These are phyloP conservation scores for Malassezia caprae DNA, from an alignment of 1,284 basidiomycete genomes.

Conservation along the genomic window DNA sequence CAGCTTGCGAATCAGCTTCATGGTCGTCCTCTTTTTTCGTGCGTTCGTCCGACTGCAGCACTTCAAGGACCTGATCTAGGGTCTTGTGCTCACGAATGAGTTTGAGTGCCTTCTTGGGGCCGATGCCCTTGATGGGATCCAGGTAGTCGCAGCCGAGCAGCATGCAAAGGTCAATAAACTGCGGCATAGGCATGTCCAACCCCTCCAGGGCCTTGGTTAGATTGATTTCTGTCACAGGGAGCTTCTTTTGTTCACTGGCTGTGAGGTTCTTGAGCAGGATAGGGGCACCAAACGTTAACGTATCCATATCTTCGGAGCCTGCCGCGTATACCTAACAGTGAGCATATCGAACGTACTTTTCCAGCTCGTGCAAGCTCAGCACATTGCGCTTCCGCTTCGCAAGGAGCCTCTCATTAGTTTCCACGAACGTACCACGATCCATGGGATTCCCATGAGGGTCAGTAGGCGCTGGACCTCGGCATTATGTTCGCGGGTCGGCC, in stretches of 20 bases:
- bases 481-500: slow-evolving; percentile 90
- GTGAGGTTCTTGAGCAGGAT: slow-evolving; percentile 90
- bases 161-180: slow-evolving; percentile 93
- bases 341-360: slow-evolving; percentile 54
- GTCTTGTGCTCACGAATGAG: slow-evolving; percentile 75
- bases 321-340: slow-evolving; percentile 72
- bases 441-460: slow-evolving; percentile 91
- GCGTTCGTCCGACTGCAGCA: slow-evolving; percentile 54
- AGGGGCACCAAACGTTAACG: slow-evolving; percentile 85
- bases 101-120: slow-evolving; percentile 90
- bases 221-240: slow-evolving; percentile 88
- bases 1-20: slow-evolving; percentile 9
- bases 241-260: slow-evolving; percentile 96
- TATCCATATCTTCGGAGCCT: slow-evolving; percentile 99
- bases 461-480: slow-evolving; percentile 84
- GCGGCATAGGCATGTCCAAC: slow-evolving; percentile 80
- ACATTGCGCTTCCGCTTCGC: slow-evolving; percentile 96
- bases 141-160: slow-evolving; percentile 96
- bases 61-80: slow-evolving; percentile 69
- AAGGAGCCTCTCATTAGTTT: slow-evolving; percentile 57
- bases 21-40: slow-evolving; percentile 55
- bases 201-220: slow-evolving; percentile 75
- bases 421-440: slow-evolving; percentile 52
- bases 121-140: slow-evolving; percentile 87
- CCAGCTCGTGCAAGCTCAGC: slow-evolving; percentile 90